These are phyloP conservation scores for Zalaria obscura DNA, from an alignment of 2,329 filamentous ascomycete species.

Conservation along the genomic window DNA sequence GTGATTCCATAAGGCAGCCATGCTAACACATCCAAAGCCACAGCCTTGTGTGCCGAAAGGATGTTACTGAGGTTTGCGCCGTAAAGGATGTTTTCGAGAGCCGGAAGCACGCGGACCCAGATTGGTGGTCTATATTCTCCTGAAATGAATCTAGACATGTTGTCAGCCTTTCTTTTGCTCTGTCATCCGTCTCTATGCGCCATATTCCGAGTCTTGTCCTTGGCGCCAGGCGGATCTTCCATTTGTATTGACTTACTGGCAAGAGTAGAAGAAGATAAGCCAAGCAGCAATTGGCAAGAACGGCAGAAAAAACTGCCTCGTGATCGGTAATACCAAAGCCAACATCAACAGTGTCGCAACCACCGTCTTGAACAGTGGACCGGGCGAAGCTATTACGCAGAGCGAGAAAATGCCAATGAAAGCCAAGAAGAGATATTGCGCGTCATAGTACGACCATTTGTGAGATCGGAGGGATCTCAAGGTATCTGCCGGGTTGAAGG, in stretches of 20 bases:
- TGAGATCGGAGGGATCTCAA: constrained; percentile 62
- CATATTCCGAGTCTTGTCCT: no score
- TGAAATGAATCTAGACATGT: constrained; percentile 60
- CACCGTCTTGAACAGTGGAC: constrained; percentile 63
- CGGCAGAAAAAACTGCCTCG: constrained; percentile 81
- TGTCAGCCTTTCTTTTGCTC: background rate
- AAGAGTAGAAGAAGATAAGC: constrained; percentile 83
- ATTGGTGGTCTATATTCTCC: constrained; percentile 81
- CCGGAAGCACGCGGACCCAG: constrained; percentile 87
- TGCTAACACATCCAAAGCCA: constrained; percentile 71
- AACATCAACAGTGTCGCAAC: constrained; percentile 52
- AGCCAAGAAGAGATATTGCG: constrained; percentile 67
- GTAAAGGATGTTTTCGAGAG: constrained; percentile 91
- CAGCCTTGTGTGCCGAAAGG: constrained; percentile 75
- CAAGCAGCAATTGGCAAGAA: constrained; percentile 75
- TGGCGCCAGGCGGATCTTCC: no score
- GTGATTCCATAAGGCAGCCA: constrained; percentile 89
- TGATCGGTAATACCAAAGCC: constrained; percentile 67
- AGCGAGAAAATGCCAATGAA: constrained; percentile 70
- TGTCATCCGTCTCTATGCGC: background rate
- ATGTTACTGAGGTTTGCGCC: constrained; percentile 94
- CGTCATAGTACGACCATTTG: constrained; percentile 69
- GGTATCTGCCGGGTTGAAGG: constrained; percentile 67
- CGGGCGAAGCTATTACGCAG: constrained; percentile 64
- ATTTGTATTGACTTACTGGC: constrained; percentile 52